These are phyloP conservation scores for Beauveria varroae DNA, from an alignment of 2,329 filamentous ascomycete genomes.

Conservation along the genomic window DNA sequence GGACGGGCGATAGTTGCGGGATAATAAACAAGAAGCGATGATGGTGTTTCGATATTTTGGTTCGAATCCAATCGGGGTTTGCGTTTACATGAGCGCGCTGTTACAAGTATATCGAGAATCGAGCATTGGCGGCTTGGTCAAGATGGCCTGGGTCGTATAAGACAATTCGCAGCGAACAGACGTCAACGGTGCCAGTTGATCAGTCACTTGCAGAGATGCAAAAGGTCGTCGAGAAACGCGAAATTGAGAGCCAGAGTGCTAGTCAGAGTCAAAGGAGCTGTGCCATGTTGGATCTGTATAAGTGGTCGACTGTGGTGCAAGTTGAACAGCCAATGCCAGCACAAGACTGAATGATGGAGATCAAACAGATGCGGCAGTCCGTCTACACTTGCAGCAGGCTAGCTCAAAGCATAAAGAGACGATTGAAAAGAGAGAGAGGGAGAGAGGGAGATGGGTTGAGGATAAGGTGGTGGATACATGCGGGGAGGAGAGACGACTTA, in stretches of 20 bases:
- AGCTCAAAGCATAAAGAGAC: not conserved
- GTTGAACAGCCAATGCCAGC: not conserved
- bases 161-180: not conserved
- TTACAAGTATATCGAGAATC: not conserved
- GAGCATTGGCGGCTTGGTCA: not conserved
- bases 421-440: not conserved
- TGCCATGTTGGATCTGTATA: not conserved
- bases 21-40: not conserved
- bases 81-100: not conserved
- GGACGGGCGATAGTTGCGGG: not conserved
- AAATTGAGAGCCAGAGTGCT: not conserved
- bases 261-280: not conserved
- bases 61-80: too few species aligned
- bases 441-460: not conserved
- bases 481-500: constrained; percentile 11
- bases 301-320: not conserved
- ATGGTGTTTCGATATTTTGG: not conserved
- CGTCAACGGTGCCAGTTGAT: not conserved
- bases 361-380: not conserved
- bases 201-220: not conserved
- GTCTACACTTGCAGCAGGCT: not conserved
- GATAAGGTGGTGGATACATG: constrained; percentile 10
- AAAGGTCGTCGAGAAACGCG: not conserved
- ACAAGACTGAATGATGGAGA: not conserved
- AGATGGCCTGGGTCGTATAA: not conserved